Percentiles rank a stretch among this genome's conserved stretches.
These are phyloP conservation scores for Ziziphus jujuba DNA, from an alignment of 306 rosid genomes.

Conservation along the genomic window DNA sequence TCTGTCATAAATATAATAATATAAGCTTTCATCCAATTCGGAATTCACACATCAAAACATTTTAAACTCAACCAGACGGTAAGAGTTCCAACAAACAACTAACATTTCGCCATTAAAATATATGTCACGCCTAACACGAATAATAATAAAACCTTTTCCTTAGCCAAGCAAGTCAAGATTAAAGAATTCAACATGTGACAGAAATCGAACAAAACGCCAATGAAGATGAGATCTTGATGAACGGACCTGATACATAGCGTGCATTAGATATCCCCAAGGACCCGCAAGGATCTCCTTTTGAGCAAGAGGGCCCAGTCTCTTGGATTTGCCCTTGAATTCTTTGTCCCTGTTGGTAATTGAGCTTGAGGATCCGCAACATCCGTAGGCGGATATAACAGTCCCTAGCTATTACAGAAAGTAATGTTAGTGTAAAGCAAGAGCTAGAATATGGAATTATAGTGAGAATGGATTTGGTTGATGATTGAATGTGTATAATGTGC, in stretches of 20 bases:
- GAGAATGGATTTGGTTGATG: background rate
- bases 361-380: conserved; percentile 44
- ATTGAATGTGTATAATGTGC: background rate
- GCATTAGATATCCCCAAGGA: conserved; percentile 65
- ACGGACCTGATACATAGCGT: conserved; percentile 50
- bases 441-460: background rate
- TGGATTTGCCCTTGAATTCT: conserved; percentile 34
- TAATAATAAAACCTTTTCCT: background rate
- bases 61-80: background rate
- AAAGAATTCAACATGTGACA: background rate
- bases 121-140: background rate
- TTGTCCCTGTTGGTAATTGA: conserved; percentile 16
- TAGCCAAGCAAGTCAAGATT: background rate
- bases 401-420: conserved; percentile 46
- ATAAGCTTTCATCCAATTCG: conserved; percentile 1
- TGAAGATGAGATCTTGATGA: background rate
- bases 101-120: background rate
- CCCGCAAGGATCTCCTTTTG: conserved; percentile 44
- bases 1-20: conserved; percentile 34
- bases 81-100: background rate
- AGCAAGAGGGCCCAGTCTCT: conserved; percentile 28
- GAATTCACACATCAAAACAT: background rate
- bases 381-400: conserved; percentile 51
- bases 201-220: background rate
- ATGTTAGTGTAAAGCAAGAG: background rate